A percentile compares a stretch with the other conserved stretches of the same genome.
phyloP scores from a whole-genome alignment of 805 yeast genomes.

The Saccharomycopsis vini region DNA sequence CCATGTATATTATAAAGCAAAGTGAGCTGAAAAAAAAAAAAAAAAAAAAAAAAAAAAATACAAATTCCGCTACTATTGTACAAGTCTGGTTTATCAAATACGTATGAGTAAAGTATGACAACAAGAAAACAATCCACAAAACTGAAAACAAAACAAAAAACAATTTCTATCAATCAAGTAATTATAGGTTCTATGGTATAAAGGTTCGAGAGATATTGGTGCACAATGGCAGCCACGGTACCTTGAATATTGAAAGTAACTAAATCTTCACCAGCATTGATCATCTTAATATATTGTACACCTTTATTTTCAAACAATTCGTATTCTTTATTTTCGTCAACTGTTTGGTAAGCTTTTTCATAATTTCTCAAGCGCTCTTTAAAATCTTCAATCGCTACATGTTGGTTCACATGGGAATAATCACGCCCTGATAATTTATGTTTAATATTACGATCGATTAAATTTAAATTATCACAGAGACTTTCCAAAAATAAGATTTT shows the following conservation, averaged over 20 bases:
- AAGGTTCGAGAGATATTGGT: not conserved
- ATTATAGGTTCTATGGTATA: not conserved
- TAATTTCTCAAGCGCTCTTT: conserved; percentile 73
- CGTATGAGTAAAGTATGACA: too few relatives aligned
- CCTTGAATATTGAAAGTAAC: conserved; percentile 86
- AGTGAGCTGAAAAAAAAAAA: too few relatives aligned
- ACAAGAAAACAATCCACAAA: too few relatives aligned
- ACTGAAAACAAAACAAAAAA: not conserved
- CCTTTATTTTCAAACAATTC: conserved; percentile 20
- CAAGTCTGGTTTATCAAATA: too few relatives aligned
- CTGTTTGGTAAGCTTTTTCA: conserved; percentile 83
- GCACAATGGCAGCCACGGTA: too few relatives aligned
- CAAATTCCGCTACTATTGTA: too few relatives aligned
- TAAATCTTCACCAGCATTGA: conserved; percentile 89
- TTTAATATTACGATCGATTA: conserved; percentile 76
- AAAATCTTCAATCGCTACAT: conserved; percentile 68
- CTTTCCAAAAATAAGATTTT: conserved; percentile 83
- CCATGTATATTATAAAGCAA: too few relatives aligned
- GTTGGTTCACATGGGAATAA: conserved; percentile 71
- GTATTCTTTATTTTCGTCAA: conserved; percentile 71
- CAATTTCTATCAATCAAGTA: not conserved
- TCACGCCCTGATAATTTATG: conserved; percentile 91
- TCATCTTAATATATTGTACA: conserved; percentile 86
- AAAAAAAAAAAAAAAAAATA: too few relatives aligned
- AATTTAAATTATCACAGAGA: conserved; percentile 68